A percentile compares a stretch with the other conserved stretches of the same genome.
Evolutionary conservation across 495 filamentous ascomycete species (phyloP).

Genomic region (Penicillium subrubescens): DNA sequence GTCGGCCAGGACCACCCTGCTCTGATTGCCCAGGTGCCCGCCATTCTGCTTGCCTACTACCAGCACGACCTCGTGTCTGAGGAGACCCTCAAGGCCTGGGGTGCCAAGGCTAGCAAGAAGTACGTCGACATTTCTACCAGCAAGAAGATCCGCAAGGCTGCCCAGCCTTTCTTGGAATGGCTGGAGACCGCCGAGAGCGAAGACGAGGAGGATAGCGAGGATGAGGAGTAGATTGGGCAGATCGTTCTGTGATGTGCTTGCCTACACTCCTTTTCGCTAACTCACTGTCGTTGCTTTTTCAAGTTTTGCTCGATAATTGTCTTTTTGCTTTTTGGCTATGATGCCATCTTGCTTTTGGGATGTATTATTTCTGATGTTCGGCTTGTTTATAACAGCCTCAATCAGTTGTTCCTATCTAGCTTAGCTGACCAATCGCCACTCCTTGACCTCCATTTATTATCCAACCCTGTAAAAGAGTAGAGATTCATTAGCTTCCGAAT

Average conservation of each 20-base stretch:
- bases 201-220: constrained; percentile 65
- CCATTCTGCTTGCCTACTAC: constrained; percentile 85
- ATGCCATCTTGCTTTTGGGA: background rate
- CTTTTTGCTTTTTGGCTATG: background rate
- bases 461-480: background rate
- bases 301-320: background rate
- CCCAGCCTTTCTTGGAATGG: constrained; percentile 92
- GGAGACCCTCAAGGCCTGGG: constrained; percentile 88
- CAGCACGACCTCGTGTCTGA: constrained; percentile 84
- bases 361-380: background rate
- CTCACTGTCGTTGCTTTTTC: background rate
- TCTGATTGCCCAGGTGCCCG: constrained; percentile 75
- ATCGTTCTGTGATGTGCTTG: background rate
- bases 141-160: constrained; percentile 94
- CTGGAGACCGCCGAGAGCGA: constrained; percentile 89
- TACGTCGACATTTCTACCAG: constrained; percentile 88
- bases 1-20: constrained; percentile 80
- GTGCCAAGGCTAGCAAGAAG: constrained; percentile 92
- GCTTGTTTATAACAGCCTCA: background rate
- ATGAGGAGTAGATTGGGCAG: constrained; percentile 36
- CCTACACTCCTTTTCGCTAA: background rate
- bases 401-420: constrained; percentile 14
- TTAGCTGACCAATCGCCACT: constrained; percentile 33
- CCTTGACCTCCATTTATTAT: constrained; percentile 11
- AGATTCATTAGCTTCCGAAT: background rate